Conservation (phyloP, 2,329 filamentous ascomycete species). For the Macrophomina phaseolina region DNA sequence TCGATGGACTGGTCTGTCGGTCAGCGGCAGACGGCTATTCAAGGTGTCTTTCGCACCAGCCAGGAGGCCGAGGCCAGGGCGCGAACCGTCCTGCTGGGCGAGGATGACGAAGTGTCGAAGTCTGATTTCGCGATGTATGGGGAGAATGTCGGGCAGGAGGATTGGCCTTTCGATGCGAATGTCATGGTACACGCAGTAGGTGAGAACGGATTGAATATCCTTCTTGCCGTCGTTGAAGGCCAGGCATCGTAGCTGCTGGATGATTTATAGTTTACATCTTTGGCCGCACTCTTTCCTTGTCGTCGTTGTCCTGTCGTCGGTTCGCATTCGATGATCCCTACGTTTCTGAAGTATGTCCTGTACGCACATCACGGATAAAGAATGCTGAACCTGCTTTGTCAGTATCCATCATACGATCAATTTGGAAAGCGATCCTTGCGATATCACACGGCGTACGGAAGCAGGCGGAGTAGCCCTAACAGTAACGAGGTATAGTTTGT, state of each 20-base stretch:
- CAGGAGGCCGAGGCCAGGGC: conserved; percentile 20
- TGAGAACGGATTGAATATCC: background rate
- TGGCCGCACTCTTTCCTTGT: no score
- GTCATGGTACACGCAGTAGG: background rate
- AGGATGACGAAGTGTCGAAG: conserved; percentile 27
- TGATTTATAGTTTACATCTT: no score
- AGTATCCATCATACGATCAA: no score
- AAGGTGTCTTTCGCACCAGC: conserved; percentile 28
- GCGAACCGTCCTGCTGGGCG: conserved; percentile 27
- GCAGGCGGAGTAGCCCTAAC: no score
- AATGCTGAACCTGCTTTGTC: no score
- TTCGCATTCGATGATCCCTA: no score
- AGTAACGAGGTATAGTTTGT: no score
- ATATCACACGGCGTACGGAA: no score
- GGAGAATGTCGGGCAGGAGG: background rate
- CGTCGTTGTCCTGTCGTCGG: no score
- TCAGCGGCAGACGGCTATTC: conserved; percentile 26
- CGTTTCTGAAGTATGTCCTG: no score
- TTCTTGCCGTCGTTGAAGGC: conserved; percentile 27
- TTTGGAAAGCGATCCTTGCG: no score
- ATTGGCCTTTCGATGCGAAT: background rate
- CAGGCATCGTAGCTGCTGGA: background rate
- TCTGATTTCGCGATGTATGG: background rate
- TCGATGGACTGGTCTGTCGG: conserved; percentile 29
- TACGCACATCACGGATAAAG: no score